phyloP scores from a whole-genome alignment of 345 rosid species.

The Streptanthus diversifolius region DNA sequence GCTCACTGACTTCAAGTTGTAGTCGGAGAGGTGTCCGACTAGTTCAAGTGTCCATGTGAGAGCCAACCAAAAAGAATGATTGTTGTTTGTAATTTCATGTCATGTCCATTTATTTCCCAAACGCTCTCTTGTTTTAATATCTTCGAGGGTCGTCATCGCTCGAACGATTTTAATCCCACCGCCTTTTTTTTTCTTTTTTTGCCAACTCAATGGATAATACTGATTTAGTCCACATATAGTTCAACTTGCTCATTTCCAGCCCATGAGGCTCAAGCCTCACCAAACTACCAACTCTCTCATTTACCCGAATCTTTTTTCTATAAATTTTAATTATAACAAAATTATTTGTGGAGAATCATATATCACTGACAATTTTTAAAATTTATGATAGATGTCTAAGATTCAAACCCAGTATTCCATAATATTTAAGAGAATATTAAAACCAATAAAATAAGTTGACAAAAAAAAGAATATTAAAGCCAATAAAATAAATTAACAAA shows the following conservation, averaged over 20 bases:
- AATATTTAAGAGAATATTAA: no score
- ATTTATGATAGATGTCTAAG: no score
- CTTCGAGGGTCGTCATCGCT: not conserved
- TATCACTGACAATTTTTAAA: no score
- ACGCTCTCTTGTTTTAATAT: not conserved
- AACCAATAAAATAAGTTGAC: no score
- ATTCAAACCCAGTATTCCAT: no score
- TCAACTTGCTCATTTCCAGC: conserved; percentile 7
- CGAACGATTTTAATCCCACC: not conserved
- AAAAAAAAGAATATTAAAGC: not conserved
- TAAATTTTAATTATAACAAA: not conserved
- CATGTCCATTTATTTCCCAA: conserved; percentile 19
- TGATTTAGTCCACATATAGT: not conserved
- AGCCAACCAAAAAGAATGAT: conserved; percentile 20
- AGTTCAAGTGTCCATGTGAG: not conserved
- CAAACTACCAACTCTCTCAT: not conserved
- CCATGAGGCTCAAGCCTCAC: conserved; percentile 7
- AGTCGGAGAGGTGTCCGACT: not conserved
- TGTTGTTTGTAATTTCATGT: conserved; percentile 1
- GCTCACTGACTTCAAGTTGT: not conserved
- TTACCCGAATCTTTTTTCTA: not conserved
- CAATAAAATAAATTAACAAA: not conserved
- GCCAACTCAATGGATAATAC: conserved; percentile 1
- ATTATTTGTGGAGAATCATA: no score
- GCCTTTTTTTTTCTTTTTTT: not conserved